These are phyloP conservation scores for Rhodamnia rubescens DNA, from an alignment of 345 rosid genomes.

Conservation along the genomic window DNA sequence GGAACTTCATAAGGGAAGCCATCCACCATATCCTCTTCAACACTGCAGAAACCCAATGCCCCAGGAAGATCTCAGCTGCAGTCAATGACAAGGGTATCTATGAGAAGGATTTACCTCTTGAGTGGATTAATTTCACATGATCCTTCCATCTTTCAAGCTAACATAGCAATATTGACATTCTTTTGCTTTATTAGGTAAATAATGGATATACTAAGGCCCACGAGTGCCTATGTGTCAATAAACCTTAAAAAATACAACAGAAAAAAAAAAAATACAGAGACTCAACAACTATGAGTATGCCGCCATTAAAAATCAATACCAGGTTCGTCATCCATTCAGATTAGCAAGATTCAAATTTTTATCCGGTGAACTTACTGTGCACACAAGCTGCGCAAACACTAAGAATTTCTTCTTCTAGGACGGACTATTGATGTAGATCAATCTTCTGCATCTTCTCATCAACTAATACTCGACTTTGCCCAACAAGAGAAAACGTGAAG, in stretches of 20 bases:
- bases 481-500: neutral
- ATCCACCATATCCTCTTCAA: slow-evolving; percentile 99
- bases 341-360: neutral
- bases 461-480: neutral
- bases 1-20: slow-evolving; percentile 93
- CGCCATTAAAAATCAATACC: neutral
- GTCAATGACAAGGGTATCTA: slow-evolving; percentile 81
- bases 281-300: neutral
- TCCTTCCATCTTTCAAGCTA: slow-evolving; percentile 4
- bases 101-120: slow-evolving; percentile 43
- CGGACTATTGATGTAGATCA: neutral
- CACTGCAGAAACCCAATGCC: slow-evolving; percentile 99
- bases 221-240: neutral
- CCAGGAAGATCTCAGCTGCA: slow-evolving; percentile 99
- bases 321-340: neutral
- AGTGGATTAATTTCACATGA: slow-evolving; percentile 17
- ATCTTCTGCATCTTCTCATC: neutral
- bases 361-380: neutral
- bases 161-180: neutral
- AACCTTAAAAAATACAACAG: neutral
- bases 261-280: neutral
- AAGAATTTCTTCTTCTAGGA: neutral
- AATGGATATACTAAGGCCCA: neutral
- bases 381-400: neutral
- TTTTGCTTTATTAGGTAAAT: neutral